A percentile compares a stretch with the other conserved stretches of the same genome.
phyloP scores from a whole-genome alignment of 805 yeast species.

The Candida xiaguanensis region DNA sequence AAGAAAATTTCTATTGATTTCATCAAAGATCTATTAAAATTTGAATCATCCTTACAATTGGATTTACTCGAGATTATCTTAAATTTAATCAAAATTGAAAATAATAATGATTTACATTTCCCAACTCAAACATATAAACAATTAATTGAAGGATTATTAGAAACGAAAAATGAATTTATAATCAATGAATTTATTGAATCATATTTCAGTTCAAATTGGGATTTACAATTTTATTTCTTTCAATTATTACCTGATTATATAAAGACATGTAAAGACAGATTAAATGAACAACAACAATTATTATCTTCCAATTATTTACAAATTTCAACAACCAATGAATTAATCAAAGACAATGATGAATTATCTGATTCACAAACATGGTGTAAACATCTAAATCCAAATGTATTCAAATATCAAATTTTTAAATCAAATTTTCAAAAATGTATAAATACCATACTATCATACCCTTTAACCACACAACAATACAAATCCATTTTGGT shows the following conservation, averaged over 20 bases:
- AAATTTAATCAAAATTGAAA: slow-evolving; percentile 56
- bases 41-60: slow-evolving; percentile 49
- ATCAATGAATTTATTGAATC: slow-evolving; percentile 51
- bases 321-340: slow-evolving; percentile 29
- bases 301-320: slow-evolving; percentile 41
- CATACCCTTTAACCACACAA: slow-evolving; percentile 40
- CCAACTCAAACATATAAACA: slow-evolving; percentile 51
- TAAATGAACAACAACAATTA: slow-evolving; percentile 14
- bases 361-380: slow-evolving; percentile 24
- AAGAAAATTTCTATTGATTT: slow-evolving; percentile 42
- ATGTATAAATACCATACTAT: slow-evolving; percentile 58
- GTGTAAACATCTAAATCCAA: slow-evolving; percentile 32
- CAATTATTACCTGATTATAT: slow-evolving; percentile 36
- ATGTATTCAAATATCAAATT: slow-evolving; percentile 33
- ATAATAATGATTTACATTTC: slow-evolving; percentile 60
- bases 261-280: slow-evolving; percentile 19
- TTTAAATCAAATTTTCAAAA: slow-evolving; percentile 69
- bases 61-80: slow-evolving; percentile 52
- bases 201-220: slow-evolving; percentile 59
- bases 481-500: slow-evolving; percentile 71
- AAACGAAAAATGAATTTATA: slow-evolving; percentile 35
- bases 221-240: slow-evolving; percentile 73
- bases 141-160: slow-evolving; percentile 31
- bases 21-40: slow-evolving; percentile 37
- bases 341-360: slow-evolving; percentile 18